Evolutionary conservation across 208 protist species (phyloP), one percentile per base, ranked within the genome.

Genomic region (Crithidia expoeki): DNA sequence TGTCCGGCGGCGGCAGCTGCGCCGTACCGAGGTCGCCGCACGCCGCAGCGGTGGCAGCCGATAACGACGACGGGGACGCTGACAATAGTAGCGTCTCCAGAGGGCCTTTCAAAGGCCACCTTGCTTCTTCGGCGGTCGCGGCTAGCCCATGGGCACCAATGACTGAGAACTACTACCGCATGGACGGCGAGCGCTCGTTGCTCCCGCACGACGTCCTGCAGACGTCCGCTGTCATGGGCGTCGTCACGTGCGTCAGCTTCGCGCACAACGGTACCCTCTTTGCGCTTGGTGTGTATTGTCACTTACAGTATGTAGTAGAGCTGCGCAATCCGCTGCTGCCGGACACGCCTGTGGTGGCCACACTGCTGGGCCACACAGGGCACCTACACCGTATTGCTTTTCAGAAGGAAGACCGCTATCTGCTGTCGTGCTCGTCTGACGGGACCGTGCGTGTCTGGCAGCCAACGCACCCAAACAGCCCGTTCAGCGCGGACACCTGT

Each of bases 381-480:
- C 84, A 92, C 68, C 85, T 94, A 55, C 81, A 96, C 74, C 49
- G 76, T 55, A 38, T 92, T 21, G 76, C 52, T 4, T 92, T 92
- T 56, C 74, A 78, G 56, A 65, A 69, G 2, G 79, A 90, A 42
- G 79, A 84, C 70, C 42, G 62, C 14, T 70, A 82, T 32, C 59
- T 96, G 65, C 68, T 96, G 0, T 86, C 88, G 0, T 89, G 86
- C 67, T 86, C 86, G 21, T 84, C 90, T 10, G 90, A 96, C 62
- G 81, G 85, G 47, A 94, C 86, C 9, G 88, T 89, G 42, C 70
- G 77, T 14, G 77, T 96, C 9, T 93, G 88, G 86, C 76, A 72
- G 61, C 56, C 47, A 19, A 50, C 40, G 5, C 53, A 63, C n/a
- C 44, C 51, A 1, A 51, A 57, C 23, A 51, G 50, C 40, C 25